Evolutionary conservation across 2,329 filamentous ascomycete genomes (phyloP).

Genomic region (Epichloe scottii): DNA sequence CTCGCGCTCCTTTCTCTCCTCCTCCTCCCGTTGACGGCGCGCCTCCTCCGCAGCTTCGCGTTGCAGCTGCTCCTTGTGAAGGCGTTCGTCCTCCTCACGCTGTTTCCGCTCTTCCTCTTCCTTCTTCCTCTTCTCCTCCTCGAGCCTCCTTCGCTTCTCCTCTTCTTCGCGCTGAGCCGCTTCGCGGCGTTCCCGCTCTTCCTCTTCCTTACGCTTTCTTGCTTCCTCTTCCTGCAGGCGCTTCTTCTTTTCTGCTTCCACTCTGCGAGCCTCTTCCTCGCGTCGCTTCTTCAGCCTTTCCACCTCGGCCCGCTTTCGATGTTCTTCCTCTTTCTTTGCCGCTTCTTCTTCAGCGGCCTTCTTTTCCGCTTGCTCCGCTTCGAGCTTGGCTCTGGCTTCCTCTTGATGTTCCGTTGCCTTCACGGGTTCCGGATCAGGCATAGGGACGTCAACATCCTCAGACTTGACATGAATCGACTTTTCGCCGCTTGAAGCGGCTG

Average conservation of each 20-base stretch:
- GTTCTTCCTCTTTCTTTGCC: slow-evolving; percentile 15
- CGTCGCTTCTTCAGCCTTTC: slow-evolving; percentile 26
- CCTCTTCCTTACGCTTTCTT: slow-evolving; percentile 17
- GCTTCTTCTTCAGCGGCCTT: slow-evolving; percentile 24
- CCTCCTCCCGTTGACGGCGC: slow-evolving; percentile 37
- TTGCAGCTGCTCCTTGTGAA: slow-evolving; percentile 31
- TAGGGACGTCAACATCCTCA: slow-evolving; percentile 43
- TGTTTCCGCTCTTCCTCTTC: slow-evolving; percentile 25
- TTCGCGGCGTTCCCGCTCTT: slow-evolving; percentile 21
- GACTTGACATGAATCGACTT: slow-evolving; percentile 44
- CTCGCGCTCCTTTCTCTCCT: slow-evolving; percentile 38
- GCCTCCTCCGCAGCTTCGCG: slow-evolving; percentile 37
- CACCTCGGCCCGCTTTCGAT: slow-evolving; percentile 17
- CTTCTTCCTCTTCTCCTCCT: slow-evolving; percentile 28
- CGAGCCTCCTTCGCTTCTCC: slow-evolving; percentile 19
- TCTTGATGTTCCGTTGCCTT: slow-evolving; percentile 15
- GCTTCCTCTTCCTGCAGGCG: slow-evolving; percentile 21
- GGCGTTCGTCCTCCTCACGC: slow-evolving; percentile 34
- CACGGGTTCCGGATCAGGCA: slow-evolving; percentile 33
- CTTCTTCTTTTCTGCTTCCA: slow-evolving; percentile 23
- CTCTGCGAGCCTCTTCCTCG: slow-evolving; percentile 18
- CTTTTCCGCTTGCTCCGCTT: slow-evolving; percentile 20
- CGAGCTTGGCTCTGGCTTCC: neutral
- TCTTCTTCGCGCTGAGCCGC: slow-evolving; percentile 25
- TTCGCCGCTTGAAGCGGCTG: slow-evolving; percentile 25